Evolutionary conservation across 2,329 filamentous ascomycete species (phyloP).

Genomic region (Helotiales sp.): DNA sequence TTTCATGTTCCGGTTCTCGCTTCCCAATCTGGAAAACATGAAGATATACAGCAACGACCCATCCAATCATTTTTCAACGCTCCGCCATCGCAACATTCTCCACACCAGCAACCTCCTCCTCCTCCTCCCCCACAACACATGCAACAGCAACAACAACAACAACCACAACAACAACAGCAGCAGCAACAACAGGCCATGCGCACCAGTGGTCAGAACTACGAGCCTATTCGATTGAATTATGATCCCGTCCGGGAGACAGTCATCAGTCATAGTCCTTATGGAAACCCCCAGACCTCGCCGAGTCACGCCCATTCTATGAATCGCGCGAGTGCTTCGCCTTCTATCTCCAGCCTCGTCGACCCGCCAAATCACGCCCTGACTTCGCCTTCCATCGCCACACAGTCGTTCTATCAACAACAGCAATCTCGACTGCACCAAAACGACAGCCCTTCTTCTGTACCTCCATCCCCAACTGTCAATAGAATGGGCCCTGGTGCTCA

Average conservation of each 20-base stretch:
- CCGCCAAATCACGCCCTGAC: constrained; percentile 53
- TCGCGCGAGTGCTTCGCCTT: constrained; percentile 86
- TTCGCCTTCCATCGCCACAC: constrained; percentile 40
- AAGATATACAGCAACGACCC: constrained; percentile 44
- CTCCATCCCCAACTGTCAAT: constrained; percentile 40
- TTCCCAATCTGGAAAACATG: constrained; percentile 46
- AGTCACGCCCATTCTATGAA: constrained; percentile 55
- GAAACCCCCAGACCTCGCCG: constrained; percentile 52
- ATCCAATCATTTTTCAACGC: constrained; percentile 41
- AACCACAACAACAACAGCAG: constrained; percentile 13
- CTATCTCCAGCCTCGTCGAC: constrained; percentile 89
- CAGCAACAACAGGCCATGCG: constrained; percentile 48
- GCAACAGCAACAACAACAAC: no score
- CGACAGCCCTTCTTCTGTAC: constrained; percentile 36
- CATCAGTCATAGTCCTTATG: constrained; percentile 48
- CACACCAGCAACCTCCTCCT: not conserved
- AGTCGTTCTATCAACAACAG: constrained; percentile 45
- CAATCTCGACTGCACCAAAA: constrained; percentile 33
- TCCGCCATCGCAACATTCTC: constrained; percentile 24
- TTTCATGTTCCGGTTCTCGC: constrained; percentile 27
- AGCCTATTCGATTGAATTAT: constrained; percentile 81
- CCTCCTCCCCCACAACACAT: constrained; percentile 12
- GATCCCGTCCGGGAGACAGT: constrained; percentile 69
- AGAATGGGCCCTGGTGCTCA: constrained; percentile 35
- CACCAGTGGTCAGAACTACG: constrained; percentile 82